These are phyloP conservation scores for Fusarium sp. DNA, from an alignment of 2,329 filamentous ascomycete species.

Conservation along the genomic window DNA sequence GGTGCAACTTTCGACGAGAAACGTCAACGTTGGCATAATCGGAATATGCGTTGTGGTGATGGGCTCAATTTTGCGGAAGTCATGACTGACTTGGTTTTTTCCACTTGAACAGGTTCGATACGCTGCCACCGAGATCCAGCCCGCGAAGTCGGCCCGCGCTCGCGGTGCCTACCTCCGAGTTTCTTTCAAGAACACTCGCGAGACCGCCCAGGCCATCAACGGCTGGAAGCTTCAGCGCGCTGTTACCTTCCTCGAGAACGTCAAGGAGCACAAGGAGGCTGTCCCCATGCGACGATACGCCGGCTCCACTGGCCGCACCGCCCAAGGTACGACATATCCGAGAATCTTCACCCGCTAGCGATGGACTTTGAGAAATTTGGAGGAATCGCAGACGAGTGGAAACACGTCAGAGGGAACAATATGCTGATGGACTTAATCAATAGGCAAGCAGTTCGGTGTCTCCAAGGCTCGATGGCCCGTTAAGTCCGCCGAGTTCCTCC, in stretches of 20 bases:
- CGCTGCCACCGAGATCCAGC: constrained; percentile 88
- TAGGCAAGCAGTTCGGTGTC: constrained; percentile 99
- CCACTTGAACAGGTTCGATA: constrained; percentile 80
- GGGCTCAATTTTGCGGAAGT: constrained; percentile 12
- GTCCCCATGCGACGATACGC: constrained; percentile 98
- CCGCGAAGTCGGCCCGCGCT: constrained; percentile 94
- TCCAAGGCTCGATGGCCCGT: constrained; percentile 98
- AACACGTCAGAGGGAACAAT: constrained; percentile 10
- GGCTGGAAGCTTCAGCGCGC: constrained; percentile 98
- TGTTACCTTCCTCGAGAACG: constrained; percentile 97
- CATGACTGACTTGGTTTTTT: constrained; percentile 42
- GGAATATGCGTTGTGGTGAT: constrained; percentile 8
- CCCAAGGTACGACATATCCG: constrained; percentile 83
- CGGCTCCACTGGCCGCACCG: constrained; percentile 92
- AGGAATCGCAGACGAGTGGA: constrained; percentile 14
- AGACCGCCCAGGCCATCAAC: constrained; percentile 99
- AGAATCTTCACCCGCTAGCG: constrained; percentile 1
- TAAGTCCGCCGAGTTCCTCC: constrained; percentile 98
- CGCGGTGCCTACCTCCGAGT: constrained; percentile 99
- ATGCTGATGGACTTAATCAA: constrained; percentile 47
- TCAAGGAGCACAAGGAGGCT: constrained; percentile 95
- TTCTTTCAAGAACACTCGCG: constrained; percentile 99
- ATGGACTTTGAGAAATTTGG: constrained; percentile 18
- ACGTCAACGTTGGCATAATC: constrained; percentile 3
- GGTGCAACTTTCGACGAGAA: constrained; percentile 23